Evolutionary conservation across 805 yeast species (phyloP).

Genomic region (Candida chauliodis): DNA sequence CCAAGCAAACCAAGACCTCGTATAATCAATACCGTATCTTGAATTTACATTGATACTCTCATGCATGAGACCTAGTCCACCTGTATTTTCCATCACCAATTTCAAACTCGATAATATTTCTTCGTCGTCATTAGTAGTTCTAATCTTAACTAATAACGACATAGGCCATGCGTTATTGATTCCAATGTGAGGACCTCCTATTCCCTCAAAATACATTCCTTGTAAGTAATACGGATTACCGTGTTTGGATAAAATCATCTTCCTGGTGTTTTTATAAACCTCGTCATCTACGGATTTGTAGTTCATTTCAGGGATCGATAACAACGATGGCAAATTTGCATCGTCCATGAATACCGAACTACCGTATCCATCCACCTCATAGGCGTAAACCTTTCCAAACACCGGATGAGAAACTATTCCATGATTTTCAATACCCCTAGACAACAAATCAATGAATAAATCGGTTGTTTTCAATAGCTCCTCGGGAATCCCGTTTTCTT

Average conservation of each 20-base stretch:
- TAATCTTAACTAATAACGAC: conserved; percentile 70
- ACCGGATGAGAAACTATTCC: conserved; percentile 66
- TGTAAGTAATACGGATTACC: conserved; percentile 78
- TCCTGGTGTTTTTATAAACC: conserved; percentile 73
- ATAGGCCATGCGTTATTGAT: conserved; percentile 85
- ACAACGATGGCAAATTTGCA: conserved; percentile 80
- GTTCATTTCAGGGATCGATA: conserved; percentile 79
- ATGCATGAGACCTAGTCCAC: conserved; percentile 77
- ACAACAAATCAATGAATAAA: conserved; percentile 40
- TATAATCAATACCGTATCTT: conserved; percentile 45
- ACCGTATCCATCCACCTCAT: conserved; percentile 87
- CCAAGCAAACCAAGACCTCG: conserved; percentile 94
- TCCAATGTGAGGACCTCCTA: conserved; percentile 92
- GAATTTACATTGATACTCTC: conserved; percentile 71
- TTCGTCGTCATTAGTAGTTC: conserved; percentile 69
- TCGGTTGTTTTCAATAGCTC: conserved; percentile 21
- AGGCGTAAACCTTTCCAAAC: conserved; percentile 79
- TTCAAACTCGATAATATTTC: conserved; percentile 56
- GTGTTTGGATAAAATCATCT: conserved; percentile 60
- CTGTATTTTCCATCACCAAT: conserved; percentile 58
- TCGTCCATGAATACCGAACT: conserved; percentile 77
- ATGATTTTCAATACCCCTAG: conserved; percentile 54
- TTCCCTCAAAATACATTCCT: conserved; percentile 66
- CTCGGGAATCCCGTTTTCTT: not conserved
- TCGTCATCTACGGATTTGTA: conserved; percentile 48